Evolutionary conservation across 2,329 filamentous ascomycete genomes (phyloP), one percentile per base, ranked within the genome.

Genomic region (Cercospora zeae-maydis): DNA sequence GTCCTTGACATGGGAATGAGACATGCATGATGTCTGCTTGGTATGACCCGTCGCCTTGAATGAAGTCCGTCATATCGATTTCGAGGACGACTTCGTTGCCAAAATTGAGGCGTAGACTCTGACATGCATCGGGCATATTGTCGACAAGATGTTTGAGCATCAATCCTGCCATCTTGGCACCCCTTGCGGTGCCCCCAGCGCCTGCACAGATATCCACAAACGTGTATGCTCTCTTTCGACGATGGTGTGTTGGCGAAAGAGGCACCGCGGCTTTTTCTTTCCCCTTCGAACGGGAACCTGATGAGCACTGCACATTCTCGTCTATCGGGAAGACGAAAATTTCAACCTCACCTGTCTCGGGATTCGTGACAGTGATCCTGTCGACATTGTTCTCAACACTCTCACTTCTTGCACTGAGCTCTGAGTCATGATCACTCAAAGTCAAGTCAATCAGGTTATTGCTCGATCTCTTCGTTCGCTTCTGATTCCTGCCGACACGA

Each of bases 131-230:
- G 45, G 45, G 10, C 45, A 51, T 83, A 16, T 84, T 80, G 69
- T 96, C 92, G 10, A 67, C 30, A 3, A 53, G 13, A 73, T 85
- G 86, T 24, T 78, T 76, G 0, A 91, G 71, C 3, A 79, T 75
- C 13, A 92, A 76, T 0, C 89, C 89, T 0, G 84, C 84, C 54
- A 77, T 71, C 11, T 72, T 62, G 0, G 89, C 89, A 0, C 89
- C 91, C 2, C 83, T 78, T 0, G 89, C 89, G 0, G 85, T 84
- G 4, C 91, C 91, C 0, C 91, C 90, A 1, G 84, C 88, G 1
- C 91, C 90, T 34, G 85, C 89, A 66, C 91, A 95, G 0, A 84
- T 81, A 70, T 95, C 91, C 9, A 36, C 33, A 1, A 52, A 16
- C 6, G 37, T 33, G 11, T 51, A 47, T 3, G 16, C 16, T 7